These are phyloP conservation scores for Aegilops sharonensis DNA, from an alignment of 176 grass and related monocot species.

Conservation along the genomic window DNA sequence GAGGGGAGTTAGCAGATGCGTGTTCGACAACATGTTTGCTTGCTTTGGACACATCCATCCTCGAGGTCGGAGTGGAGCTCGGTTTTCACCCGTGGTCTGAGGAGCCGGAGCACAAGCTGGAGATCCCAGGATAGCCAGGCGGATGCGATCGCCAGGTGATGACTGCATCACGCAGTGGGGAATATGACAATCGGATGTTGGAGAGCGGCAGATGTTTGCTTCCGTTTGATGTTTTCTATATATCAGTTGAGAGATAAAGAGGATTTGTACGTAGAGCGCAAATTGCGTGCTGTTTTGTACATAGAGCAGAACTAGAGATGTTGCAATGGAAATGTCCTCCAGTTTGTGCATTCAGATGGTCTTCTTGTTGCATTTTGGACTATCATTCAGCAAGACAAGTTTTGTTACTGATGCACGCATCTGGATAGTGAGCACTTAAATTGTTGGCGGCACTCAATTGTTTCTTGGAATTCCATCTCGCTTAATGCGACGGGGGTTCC, in stretches of 20 bases:
- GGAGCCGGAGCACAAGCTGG: constrained; percentile 50
- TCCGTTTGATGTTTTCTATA: constrained; percentile 8
- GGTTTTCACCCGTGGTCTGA: constrained; percentile 13
- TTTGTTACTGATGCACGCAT: not conserved
- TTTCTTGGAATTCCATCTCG: not conserved
- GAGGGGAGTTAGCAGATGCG: constrained; percentile 24
- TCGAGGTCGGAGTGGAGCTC: constrained; percentile 20
- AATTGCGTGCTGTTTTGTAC: constrained; percentile 16
- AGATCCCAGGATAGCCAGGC: constrained; percentile 33
- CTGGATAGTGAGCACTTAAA: not conserved
- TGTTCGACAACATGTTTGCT: constrained; percentile 46
- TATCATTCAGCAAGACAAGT: not conserved
- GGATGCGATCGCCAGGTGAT: constrained; percentile 37
- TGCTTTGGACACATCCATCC: constrained; percentile 36
- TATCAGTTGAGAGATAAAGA: not conserved
- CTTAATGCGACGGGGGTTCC: not conserved
- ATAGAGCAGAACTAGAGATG: constrained; percentile 3
- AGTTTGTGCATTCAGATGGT: not conserved
- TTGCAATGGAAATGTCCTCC: not conserved
- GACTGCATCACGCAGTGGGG: not conserved
- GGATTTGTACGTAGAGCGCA: not conserved
- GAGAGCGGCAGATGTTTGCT: not conserved
- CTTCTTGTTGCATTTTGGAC: not conserved
- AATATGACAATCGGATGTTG: not conserved
- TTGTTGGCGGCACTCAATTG: not conserved